Base-by-base conservation (phyloP, 2,329 filamentous ascomycete genomes). In the Fusarium pseudonygamai region DNA sequence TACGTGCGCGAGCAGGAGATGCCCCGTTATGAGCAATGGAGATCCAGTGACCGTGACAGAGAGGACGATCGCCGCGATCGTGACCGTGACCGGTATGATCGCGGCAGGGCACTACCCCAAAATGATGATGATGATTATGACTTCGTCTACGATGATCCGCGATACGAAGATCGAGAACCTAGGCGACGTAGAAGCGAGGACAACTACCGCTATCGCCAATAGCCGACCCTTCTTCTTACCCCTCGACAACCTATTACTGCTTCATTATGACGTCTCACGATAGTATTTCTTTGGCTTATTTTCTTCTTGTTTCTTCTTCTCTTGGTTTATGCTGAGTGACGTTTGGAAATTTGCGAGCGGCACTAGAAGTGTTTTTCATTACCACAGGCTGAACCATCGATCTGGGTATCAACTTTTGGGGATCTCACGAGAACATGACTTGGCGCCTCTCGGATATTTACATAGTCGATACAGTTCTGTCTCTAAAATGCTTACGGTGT, bases 1-100 rank as follows among this genome's bases (percentile, higher is more conserved):
- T 79, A 79, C 63, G 80, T 78, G 15, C 75, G 60, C 14, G 78
- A 79, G n/a, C 75, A 78, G 43, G 75, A 77, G 55, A 71, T 77
- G 47, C 73, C 75, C 20, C 72, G 75, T 28, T 78, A 79, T 58
- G 76, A 79, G 55, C 72, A 39, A 64, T 69, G 62, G 52, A 67
- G 60, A 34, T 64, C 69, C 18, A 43, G 72, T 7, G 72, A 74
- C 10, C 60, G 56, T 24, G 68, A 72, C 16, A 65, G 70, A 32
- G 65, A 72, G 13, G 49, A 64, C 18, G 63, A 60, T 30, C 60
- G 43, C 22, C 63, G 61, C 18, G 64, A 67, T 18, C 66, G 69
- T 22, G 64, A 68, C 10, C 58, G 72, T 22, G 56, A 68, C 37
- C 69, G 72, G 12, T 74, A 76, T 39, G 75, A 77, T 24, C 56